Evolutionary conservation across 2,329 filamentous ascomycete species (phyloP).

Genomic region (Akanthomyces uredinophilus): DNA sequence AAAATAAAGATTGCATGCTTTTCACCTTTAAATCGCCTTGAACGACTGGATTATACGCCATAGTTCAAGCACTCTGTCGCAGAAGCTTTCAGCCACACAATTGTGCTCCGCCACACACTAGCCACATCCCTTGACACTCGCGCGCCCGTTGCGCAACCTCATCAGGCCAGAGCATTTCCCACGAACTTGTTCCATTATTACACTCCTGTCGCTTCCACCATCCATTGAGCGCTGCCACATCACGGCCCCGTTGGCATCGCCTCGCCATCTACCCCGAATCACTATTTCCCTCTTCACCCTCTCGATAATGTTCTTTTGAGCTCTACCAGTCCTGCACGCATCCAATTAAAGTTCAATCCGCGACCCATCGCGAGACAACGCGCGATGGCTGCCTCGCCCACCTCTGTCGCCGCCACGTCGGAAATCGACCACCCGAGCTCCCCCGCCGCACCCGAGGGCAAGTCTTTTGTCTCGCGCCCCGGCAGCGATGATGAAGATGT

Average conservation of each 20-base stretch:
- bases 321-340: slow-evolving; percentile 4
- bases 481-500: slow-evolving; percentile 42
- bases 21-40: too few species aligned
- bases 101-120: slow-evolving; percentile 3
- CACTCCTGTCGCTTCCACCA: not conserved
- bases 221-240: slow-evolving; percentile 7
- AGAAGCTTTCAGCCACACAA: not conserved
- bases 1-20: too few species aligned
- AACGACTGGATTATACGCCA: too few species aligned
- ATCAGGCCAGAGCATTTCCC: slow-evolving; percentile 7
- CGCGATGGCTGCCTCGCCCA: slow-evolving; percentile 37
- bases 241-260: not conserved
- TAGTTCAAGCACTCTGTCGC: not conserved
- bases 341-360: slow-evolving; percentile 5
- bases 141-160: slow-evolving; percentile 5
- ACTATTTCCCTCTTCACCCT: not conserved
- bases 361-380: slow-evolving; percentile 7
- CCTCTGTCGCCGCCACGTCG: slow-evolving; percentile 37
- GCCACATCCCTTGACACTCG: slow-evolving; percentile 10
- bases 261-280: not conserved
- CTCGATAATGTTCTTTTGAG: slow-evolving; percentile 9
- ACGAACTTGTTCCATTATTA: not conserved
- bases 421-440: slow-evolving; percentile 44
- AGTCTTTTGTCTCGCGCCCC: slow-evolving; percentile 43
- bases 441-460: slow-evolving; percentile 36